Percentiles rank a stretch among this genome's conserved stretches.
phyloP scores from a whole-genome alignment of 495 filamentous ascomycete species.

The Cairneyella variabilis region DNA sequence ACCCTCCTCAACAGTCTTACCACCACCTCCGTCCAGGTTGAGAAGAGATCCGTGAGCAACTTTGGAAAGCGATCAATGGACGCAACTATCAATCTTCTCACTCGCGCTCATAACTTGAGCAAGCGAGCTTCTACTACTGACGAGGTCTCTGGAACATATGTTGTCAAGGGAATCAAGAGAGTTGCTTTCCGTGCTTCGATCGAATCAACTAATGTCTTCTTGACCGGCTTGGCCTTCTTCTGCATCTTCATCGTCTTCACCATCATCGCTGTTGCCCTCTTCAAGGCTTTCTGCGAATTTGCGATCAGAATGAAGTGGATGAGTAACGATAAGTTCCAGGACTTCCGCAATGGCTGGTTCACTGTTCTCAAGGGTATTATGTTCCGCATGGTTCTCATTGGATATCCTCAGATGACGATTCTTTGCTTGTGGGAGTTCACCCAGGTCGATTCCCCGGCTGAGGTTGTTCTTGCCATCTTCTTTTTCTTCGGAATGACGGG shows the following conservation, averaged over 20 bases:
- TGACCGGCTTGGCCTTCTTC: slow-evolving; percentile 90
- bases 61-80: slow-evolving; percentile 31
- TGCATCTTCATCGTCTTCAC: slow-evolving; percentile 73
- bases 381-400: slow-evolving; percentile 87
- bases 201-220: slow-evolving; percentile 89
- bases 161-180: slow-evolving; percentile 83
- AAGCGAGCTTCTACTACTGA: slow-evolving; percentile 44
- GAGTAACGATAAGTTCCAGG: slow-evolving; percentile 82
- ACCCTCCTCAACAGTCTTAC: slow-evolving; percentile 70
- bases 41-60: slow-evolving; percentile 56
- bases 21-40: slow-evolving; percentile 76
- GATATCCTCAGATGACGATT: slow-evolving; percentile 88
- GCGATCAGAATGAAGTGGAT: slow-evolving; percentile 69
- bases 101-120: slow-evolving; percentile 47
- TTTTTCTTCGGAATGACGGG: slow-evolving; percentile 79
- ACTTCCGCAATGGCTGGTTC: slow-evolving; percentile 91
- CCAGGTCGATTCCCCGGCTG: slow-evolving; percentile 76
- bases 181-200: slow-evolving; percentile 84
- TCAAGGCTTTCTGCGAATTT: slow-evolving; percentile 77
- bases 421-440: slow-evolving; percentile 96
- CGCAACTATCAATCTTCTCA: slow-evolving; percentile 36
- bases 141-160: slow-evolving; percentile 46
- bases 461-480: slow-evolving; percentile 83
- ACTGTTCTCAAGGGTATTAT: slow-evolving; percentile 85
- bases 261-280: slow-evolving; percentile 66